A percentile compares a stretch with the other conserved stretches of the same genome.
phyloP scores from a whole-genome alignment of 108 stramenopile genomes.

The Fragilaria radians region DNA sequence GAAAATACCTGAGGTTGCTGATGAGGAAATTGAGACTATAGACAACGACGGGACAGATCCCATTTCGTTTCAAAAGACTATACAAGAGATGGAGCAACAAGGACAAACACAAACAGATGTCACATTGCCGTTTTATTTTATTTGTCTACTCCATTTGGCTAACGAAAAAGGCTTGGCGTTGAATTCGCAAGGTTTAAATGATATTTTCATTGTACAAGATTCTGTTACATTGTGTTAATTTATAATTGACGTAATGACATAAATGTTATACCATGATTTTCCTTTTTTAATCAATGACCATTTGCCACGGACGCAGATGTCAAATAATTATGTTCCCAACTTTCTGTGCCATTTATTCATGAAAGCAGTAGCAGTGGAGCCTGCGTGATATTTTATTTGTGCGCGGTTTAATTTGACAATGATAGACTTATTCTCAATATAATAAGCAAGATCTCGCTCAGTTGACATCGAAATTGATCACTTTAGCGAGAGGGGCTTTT shows the following conservation, averaged over 20 bases:
- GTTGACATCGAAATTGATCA: too few species aligned
- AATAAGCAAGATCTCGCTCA: too few species aligned
- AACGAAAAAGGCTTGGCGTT: slow-evolving; percentile 94
- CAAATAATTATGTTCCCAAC: too few species aligned
- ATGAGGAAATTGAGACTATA: not conserved
- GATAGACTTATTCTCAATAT: too few species aligned
- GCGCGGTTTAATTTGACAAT: too few species aligned
- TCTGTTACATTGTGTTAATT: too few species aligned
- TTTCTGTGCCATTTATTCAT: too few species aligned
- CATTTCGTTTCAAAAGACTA: slow-evolving; percentile 71
- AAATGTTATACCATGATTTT: too few species aligned
- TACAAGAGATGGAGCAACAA: slow-evolving; percentile 55
- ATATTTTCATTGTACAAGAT: slow-evolving; percentile 69
- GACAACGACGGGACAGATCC: slow-evolving; percentile 16
- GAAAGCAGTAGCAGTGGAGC: too few species aligned
- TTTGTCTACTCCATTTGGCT: slow-evolving; percentile 93
- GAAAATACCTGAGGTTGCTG: slow-evolving; percentile 7
- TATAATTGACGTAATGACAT: not conserved
- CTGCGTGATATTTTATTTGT: too few species aligned
- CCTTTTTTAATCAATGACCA: not conserved
- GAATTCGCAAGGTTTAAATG: slow-evolving; percentile 63
- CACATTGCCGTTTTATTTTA: slow-evolving; percentile 96
- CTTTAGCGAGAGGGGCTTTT: too few species aligned
- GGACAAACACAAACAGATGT: slow-evolving; percentile 78
- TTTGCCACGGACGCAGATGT: too few species aligned